Conservation (phyloP, 1,284 basidiomycete species). For the Malassezia globosa region DNA sequence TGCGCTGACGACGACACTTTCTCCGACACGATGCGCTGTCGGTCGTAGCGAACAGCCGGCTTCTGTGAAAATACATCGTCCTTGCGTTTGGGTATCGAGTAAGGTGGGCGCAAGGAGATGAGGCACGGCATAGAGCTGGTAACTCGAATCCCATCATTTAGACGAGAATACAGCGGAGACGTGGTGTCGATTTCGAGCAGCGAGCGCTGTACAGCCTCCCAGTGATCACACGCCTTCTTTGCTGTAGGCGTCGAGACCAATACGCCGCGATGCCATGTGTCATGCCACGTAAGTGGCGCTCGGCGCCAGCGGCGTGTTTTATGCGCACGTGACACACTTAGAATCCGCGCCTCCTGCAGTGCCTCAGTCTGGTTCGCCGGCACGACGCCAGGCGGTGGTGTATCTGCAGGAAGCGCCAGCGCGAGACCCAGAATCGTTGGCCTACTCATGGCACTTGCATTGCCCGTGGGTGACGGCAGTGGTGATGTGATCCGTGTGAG, state of each 20-base stretch:
- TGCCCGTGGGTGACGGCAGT: conserved; percentile 7
- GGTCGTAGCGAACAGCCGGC: neutral
- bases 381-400: neutral
- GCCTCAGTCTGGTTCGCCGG: neutral
- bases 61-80: conserved; percentile 5
- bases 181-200: neutral
- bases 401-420: conserved; percentile 1
- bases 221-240: neutral
- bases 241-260: neutral
- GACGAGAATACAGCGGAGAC: neutral
- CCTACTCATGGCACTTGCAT: neutral
- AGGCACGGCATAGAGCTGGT: neutral
- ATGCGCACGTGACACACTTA: conserved; percentile 1
- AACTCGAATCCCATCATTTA: neutral
- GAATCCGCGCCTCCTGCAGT: neutral
- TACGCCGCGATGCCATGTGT: neutral
- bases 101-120: neutral
- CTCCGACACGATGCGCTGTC: conserved; percentile 9
- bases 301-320: conserved; percentile 3
- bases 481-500: conserved; percentile 5
- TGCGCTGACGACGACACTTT: neutral
- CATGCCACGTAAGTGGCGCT: neutral
- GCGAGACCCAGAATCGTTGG: conserved; percentile 6
- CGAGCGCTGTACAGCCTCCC: neutral
- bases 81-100: neutral